These are phyloP conservation scores for Apodospora peruviana DNA, from an alignment of 495 filamentous ascomycete genomes.

Conservation along the genomic window DNA sequence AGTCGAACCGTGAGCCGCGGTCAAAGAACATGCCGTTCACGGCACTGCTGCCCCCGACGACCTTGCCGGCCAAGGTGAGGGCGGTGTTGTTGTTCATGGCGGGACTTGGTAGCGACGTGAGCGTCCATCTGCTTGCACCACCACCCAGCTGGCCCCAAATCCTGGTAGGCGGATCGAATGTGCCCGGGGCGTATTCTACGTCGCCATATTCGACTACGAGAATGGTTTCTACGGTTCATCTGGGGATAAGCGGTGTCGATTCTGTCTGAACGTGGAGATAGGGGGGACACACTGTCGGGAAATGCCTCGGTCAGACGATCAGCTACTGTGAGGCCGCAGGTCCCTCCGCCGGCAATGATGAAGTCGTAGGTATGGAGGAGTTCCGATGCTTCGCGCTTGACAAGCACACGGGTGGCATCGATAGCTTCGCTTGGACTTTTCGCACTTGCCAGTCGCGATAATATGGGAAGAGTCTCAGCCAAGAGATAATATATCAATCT, in stretches of 20 bases:
- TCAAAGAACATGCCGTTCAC: constrained; percentile 10
- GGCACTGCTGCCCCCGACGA: constrained; percentile 5
- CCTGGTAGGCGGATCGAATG: constrained; percentile 4
- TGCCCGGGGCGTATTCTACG: constrained; percentile 6
- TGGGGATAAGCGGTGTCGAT: not conserved
- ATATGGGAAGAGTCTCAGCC: too few relatives aligned
- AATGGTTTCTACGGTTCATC: not conserved
- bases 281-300: not conserved
- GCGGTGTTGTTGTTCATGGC: constrained; percentile 5
- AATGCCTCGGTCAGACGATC: constrained; percentile 25
- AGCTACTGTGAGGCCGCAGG: constrained; percentile 34
- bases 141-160: not conserved
- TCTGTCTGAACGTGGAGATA: not conserved
- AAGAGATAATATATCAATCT: too few relatives aligned
- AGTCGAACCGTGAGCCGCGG: constrained; percentile 5
- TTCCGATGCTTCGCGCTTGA: constrained; percentile 15
- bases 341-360: constrained; percentile 35
- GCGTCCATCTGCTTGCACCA: not conserved
- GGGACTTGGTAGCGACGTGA: constrained; percentile 3
- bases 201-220: constrained; percentile 10
- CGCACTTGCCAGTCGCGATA: too few relatives aligned
- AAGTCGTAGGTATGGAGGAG: constrained; percentile 28
- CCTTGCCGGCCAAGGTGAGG: not conserved
- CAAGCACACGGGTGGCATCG: too few relatives aligned
- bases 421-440: too few relatives aligned